phyloP scores from a whole-genome alignment of 1,284 basidiomycete genomes.

The Fistulinella cinereoalba region DNA sequence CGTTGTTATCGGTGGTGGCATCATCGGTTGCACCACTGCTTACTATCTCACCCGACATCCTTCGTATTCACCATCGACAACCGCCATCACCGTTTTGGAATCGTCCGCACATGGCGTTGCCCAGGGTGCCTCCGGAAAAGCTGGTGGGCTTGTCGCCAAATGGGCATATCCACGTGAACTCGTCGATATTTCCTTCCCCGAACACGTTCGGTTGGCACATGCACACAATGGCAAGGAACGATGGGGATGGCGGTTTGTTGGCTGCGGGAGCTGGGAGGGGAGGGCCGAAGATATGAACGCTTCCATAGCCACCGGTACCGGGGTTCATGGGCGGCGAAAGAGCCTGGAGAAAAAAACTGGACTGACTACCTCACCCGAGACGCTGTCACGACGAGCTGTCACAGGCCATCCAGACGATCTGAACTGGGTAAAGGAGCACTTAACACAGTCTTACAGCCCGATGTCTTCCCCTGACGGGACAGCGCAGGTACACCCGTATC shows the following conservation, averaged over 20 bases:
- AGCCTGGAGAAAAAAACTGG: constrained; percentile 57
- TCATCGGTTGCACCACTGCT: constrained; percentile 83
- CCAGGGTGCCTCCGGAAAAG: constrained; percentile 84
- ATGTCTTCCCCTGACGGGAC: constrained; percentile 61
- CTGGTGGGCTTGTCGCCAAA: constrained; percentile 86
- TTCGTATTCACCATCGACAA: constrained; percentile 38
- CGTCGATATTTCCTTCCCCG: constrained; percentile 71
- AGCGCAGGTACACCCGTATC: constrained; percentile 80
- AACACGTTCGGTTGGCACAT: constrained; percentile 78
- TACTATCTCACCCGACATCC: constrained; percentile 71
- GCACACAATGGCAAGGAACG: constrained; percentile 67
- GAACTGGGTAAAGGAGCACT: constrained; percentile 56
- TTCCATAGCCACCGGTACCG: constrained; percentile 29
- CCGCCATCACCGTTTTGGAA: constrained; percentile 71
- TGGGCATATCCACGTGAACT: constrained; percentile 80
- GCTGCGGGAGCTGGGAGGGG: constrained; percentile 67
- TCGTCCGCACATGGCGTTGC: constrained; percentile 65
- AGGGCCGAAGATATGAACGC: constrained; percentile 39
- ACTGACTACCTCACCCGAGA: constrained; percentile 27
- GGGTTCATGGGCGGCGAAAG: constrained; percentile 37
- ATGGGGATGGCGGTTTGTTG: constrained; percentile 81
- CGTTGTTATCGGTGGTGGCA: constrained; percentile 59
- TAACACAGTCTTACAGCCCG: constrained; percentile 58
- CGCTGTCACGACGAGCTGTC: constrained; percentile 15
- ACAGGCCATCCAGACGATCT: constrained; percentile 58